A percentile compares a stretch with the other conserved stretches of the same genome.
These are phyloP conservation scores for Tulasnella sp. DNA, from an alignment of 768 basidiomycete genomes.

Conservation along the genomic window DNA sequence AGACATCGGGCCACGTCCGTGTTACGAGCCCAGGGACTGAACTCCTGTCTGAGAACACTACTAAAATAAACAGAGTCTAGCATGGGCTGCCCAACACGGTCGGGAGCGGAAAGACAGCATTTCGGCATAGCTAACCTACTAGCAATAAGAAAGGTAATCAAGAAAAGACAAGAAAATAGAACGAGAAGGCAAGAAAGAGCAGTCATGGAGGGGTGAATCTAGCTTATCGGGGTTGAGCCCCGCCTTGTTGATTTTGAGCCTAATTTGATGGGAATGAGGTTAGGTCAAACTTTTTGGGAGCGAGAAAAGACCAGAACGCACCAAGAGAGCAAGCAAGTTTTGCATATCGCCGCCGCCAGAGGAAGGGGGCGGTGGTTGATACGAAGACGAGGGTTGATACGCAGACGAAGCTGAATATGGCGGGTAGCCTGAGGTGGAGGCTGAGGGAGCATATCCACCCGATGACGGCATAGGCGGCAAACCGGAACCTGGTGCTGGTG, in stretches of 20 bases:
- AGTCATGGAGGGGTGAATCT: background rate
- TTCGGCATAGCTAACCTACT: background rate
- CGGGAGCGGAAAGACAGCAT: background rate
- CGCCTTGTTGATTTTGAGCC: constrained; percentile 21
- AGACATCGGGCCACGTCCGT: background rate
- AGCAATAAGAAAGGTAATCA: background rate
- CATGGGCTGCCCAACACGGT: background rate
- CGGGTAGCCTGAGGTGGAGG: background rate
- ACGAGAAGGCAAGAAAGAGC: background rate
- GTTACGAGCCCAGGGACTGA: no score
- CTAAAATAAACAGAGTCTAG: background rate
- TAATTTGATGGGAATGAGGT: background rate
- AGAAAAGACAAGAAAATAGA: background rate
- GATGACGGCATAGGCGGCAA: constrained; percentile 33
- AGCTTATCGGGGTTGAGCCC: background rate
- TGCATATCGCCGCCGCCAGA: background rate
- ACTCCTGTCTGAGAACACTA: background rate
- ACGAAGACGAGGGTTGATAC: background rate
- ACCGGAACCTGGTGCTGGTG: constrained; percentile 37
- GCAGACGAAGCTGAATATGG: constrained; percentile 1
- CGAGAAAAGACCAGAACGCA: background rate
- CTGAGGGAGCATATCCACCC: background rate
- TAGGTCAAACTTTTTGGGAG: background rate
- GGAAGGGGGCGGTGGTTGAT: background rate
- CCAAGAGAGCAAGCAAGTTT: constrained; percentile 17